phyloP scores from a whole-genome alignment of 2,329 filamentous ascomycete species.

The Alternaria sp. region DNA sequence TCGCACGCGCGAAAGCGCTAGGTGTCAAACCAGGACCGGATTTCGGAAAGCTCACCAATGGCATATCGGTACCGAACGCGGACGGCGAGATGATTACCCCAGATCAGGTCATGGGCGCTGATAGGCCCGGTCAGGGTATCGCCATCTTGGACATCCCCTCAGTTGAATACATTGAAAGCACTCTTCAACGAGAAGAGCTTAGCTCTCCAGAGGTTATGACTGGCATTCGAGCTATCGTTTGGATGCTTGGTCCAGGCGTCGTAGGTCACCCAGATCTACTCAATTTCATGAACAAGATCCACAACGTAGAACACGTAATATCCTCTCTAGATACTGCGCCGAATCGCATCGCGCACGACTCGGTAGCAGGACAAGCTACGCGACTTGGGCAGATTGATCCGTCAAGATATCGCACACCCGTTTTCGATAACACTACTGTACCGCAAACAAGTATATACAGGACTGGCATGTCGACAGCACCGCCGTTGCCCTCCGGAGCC shows the following conservation, averaged over 20 bases:
- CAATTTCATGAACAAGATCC: conserved; percentile 70
- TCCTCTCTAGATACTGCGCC: conserved; percentile 76
- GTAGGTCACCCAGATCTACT: conserved; percentile 66
- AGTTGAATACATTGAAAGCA: conserved; percentile 69
- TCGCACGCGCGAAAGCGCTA: conserved; percentile 66
- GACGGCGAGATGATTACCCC: conserved; percentile 76
- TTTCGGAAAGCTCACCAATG: conserved; percentile 67
- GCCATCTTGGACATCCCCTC: conserved; percentile 82
- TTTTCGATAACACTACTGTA: conserved; percentile 64
- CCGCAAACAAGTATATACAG: conserved; percentile 44
- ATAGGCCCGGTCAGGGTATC: conserved; percentile 72
- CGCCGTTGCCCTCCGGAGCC: conserved; percentile 25
- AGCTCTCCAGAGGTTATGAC: conserved; percentile 67
- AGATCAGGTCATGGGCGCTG: conserved; percentile 80
- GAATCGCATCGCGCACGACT: conserved; percentile 75
- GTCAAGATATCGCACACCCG: conserved; percentile 73
- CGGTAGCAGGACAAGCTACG: conserved; percentile 69
- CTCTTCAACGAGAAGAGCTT: conserved; percentile 78
- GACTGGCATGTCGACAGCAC: neutral
- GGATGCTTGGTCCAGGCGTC: conserved; percentile 78
- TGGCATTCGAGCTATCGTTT: conserved; percentile 73
- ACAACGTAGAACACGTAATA: conserved; percentile 73
- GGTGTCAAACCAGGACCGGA: conserved; percentile 67
- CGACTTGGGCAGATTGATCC: conserved; percentile 76
- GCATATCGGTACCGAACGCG: conserved; percentile 66